Conservation (phyloP, 106 monocot species). For the Apostasia shenzhenica region DNA sequence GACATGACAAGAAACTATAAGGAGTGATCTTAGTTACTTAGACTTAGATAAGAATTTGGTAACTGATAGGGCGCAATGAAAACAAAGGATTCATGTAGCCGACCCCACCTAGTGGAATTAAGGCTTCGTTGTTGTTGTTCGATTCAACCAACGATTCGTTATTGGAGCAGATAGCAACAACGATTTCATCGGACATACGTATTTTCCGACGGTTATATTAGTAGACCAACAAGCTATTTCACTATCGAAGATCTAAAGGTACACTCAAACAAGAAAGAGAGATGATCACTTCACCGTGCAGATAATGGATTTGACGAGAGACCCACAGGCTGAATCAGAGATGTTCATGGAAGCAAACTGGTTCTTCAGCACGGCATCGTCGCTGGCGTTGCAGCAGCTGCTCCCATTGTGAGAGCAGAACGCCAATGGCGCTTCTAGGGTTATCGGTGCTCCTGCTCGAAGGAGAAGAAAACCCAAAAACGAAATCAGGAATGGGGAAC, state of each 20-base stretch:
- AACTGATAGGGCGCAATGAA: too few relatives aligned
- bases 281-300: slow-evolving; percentile 35
- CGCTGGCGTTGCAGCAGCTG: slow-evolving; percentile 63
- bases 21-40: too few relatives aligned
- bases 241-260: neutral
- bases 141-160: too few relatives aligned
- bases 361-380: slow-evolving; percentile 41
- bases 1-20: too few relatives aligned
- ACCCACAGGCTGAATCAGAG: slow-evolving; percentile 47
- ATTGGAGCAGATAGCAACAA: too few relatives aligned
- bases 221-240: too few relatives aligned
- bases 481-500: neutral
- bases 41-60: too few relatives aligned
- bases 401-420: slow-evolving; percentile 75
- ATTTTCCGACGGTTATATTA: too few relatives aligned
- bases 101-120: too few relatives aligned
- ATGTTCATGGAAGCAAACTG: slow-evolving; percentile 59
- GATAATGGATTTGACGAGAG: slow-evolving; percentile 34
- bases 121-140: too few relatives aligned
- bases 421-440: slow-evolving; percentile 31
- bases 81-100: too few relatives aligned
- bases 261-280: neutral
- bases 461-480: neutral
- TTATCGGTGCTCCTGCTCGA: slow-evolving; percentile 56
- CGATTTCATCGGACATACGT: too few relatives aligned